Base-by-base conservation (phyloP, 306 rosid genomes). In the Coriaria nepalensis region DNA sequence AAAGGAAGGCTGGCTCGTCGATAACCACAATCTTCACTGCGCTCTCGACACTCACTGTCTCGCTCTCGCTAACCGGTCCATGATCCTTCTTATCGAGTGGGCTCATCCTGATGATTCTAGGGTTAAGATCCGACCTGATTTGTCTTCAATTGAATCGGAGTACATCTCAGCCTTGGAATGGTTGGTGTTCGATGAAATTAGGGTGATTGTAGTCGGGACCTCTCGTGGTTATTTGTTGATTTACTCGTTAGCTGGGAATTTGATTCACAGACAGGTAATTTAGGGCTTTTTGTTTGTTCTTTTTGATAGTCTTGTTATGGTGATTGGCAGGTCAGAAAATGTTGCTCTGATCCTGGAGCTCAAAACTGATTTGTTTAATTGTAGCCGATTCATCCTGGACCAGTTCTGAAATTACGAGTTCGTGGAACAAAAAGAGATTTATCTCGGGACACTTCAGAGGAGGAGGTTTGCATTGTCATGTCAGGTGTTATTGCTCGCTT, bases 401-500 rank as follows among this genome's bases (percentile, higher is more conserved):
- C 73, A 54, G 67, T 90, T 67, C 49, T 82, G 36, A 86, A 86
- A 74, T 63, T 90, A 57, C 78, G 96, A 67, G 85, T 90, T 40
- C 87, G 85, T 6, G 92, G 98, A 67, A 73, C 85, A 7, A 90
- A 85, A 70, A 85, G 81, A 66, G 96, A 78, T 56, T 69, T 82
- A 70, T 77, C 56, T 52, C 81, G 85, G 56, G 96, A 76, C 38
- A 55, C 79, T 46, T 82, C 87, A 43, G 73, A 83, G 0, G 96
- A 85, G 77, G 98, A 90, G 76, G 86, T 85, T 69, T 85, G 87
- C 52, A 64, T 77, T 54, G 73, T 82, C 40, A 71, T 85, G 87
- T 79, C 83, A 0, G 87, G 98, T 9, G 83, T 79, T 5, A 64
- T 90, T 66, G 93, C 87, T 14, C 98, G 98, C 50, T 73, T 77